These are phyloP conservation scores for Mycena amicta DNA, from an alignment of 768 basidiomycete species.

Conservation along the genomic window DNA sequence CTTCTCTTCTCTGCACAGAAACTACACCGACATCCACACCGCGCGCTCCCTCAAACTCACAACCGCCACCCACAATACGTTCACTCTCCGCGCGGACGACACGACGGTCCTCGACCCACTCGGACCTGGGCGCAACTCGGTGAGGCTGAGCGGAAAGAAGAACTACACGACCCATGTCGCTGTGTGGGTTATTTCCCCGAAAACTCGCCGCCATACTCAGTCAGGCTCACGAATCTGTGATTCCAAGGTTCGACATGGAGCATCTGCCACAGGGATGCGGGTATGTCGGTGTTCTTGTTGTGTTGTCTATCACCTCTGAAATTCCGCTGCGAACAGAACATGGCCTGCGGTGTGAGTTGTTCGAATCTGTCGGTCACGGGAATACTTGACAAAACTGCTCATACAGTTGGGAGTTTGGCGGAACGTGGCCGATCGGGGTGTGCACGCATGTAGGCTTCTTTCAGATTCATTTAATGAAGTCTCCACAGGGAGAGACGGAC, in stretches of 20 bases:
- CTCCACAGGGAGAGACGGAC: slow-evolving; percentile 45
- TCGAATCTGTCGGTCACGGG: slow-evolving; percentile 21
- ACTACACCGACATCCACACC: slow-evolving; percentile 28
- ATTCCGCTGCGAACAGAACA: slow-evolving; percentile 28
- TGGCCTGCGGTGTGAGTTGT: slow-evolving; percentile 54
- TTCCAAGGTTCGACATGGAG: slow-evolving; percentile 38
- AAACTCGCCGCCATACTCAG: too few species aligned
- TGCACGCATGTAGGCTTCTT: slow-evolving; percentile 23
- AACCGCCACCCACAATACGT: slow-evolving; percentile 42
- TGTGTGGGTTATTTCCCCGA: too few species aligned
- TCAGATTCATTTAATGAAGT: background rate
- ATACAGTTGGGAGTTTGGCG: slow-evolving; percentile 29
- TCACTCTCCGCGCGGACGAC: slow-evolving; percentile 50
- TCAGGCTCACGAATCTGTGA: too few species aligned
- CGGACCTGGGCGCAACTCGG: slow-evolving; percentile 54
- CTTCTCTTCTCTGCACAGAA: background rate
- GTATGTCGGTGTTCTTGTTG: slow-evolving; percentile 29
- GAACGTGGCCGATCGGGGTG: slow-evolving; percentile 39
- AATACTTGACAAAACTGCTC: background rate
- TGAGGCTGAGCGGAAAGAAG: slow-evolving; percentile 41
- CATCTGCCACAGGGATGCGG: slow-evolving; percentile 64
- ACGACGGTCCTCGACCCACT: slow-evolving; percentile 35
- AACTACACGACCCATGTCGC: slow-evolving; percentile 40
- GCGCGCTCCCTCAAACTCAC: slow-evolving; percentile 50
- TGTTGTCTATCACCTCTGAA: background rate